phyloP scores from a whole-genome alignment of 164 flowering plant species.

The Sextonia rubra region DNA sequence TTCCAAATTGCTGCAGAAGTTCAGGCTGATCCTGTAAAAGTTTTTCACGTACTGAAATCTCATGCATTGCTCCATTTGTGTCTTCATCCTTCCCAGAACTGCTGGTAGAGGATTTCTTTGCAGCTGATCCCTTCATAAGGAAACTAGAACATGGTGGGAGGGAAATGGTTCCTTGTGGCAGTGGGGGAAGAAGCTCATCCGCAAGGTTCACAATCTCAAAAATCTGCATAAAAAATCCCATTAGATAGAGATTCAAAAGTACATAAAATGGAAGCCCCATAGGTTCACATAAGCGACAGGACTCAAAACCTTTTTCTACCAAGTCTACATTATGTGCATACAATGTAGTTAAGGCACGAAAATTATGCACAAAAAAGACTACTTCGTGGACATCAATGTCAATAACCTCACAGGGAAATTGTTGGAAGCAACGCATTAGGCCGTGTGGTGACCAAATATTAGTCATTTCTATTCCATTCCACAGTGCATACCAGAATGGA shows the following conservation, averaged over 20 bases:
- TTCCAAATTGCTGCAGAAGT: constrained; percentile 90
- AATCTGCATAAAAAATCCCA: constrained; percentile 36
- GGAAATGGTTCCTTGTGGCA: constrained; percentile 90
- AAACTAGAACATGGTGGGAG: constrained; percentile 64
- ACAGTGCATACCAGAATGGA: too few relatives aligned
- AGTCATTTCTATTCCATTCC: too few relatives aligned
- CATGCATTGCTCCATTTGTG: constrained; percentile 44
- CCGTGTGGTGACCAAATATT: too few relatives aligned
- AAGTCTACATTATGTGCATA: too few relatives aligned
- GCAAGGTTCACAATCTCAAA: constrained; percentile 97
- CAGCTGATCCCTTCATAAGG: constrained; percentile 56
- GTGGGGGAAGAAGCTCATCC: constrained; percentile 96
- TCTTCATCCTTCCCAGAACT: constrained; percentile 70
- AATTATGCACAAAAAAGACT: too few relatives aligned
- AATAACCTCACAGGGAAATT: too few relatives aligned
- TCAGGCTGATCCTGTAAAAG: constrained; percentile 87
- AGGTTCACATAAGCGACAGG: too few relatives aligned
- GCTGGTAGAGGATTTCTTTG: constrained; percentile 49
- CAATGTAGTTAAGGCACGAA: too few relatives aligned
- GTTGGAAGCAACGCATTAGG: too few relatives aligned
- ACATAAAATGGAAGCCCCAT: too few relatives aligned
- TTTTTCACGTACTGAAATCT: constrained; percentile 75
- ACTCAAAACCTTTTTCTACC: too few relatives aligned
- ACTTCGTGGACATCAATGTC: too few relatives aligned
- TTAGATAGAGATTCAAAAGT: not conserved